Evolutionary conservation across 208 protist genomes (phyloP).

Genomic region (Herpetomonas tarakana): DNA sequence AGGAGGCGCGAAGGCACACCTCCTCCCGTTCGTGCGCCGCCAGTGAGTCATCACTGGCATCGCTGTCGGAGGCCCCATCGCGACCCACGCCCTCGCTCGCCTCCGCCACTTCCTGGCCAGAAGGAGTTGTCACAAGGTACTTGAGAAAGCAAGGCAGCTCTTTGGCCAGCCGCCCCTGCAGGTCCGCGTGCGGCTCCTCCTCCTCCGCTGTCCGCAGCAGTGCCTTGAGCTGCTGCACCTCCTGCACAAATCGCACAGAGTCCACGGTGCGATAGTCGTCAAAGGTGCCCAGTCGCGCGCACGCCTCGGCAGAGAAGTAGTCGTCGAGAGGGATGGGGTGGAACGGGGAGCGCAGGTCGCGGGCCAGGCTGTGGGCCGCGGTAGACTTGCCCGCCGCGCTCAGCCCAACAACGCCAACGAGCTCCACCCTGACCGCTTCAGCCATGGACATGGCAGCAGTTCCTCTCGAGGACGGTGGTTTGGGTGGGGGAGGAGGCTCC

Average conservation of each 20-base stretch:
- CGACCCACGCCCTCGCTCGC: background rate
- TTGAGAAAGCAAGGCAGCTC: background rate
- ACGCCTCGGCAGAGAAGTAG: constrained; percentile 27
- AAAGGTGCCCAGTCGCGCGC: constrained; percentile 29
- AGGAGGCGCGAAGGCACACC: background rate
- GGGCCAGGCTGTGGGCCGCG: constrained; percentile 19
- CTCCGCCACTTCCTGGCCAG: background rate
- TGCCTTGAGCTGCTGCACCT: constrained; percentile 11
- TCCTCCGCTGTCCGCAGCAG: background rate
- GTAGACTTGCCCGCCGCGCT: constrained; percentile 43
- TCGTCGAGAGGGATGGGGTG: constrained; percentile 27
- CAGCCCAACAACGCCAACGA: constrained; percentile 32
- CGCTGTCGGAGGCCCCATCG: background rate
- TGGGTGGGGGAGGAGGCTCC: background rate
- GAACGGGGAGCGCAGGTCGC: constrained; percentile 20
- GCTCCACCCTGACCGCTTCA: constrained; percentile 6
- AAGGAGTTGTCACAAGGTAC: background rate
- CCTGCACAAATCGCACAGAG: constrained; percentile 6
- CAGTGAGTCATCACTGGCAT: constrained; percentile 16
- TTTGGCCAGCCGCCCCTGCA: background rate
- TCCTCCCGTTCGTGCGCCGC: constrained; percentile 25
- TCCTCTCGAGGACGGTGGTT: background rate
- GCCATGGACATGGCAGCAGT: background rate
- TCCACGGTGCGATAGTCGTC: constrained; percentile 35
- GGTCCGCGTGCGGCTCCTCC: constrained; percentile 3